A percentile compares a stretch with the other conserved stretches of the same genome.
phyloP scores from a whole-genome alignment of 306 rosid genomes.

The Fragaria nilgerrensis region DNA sequence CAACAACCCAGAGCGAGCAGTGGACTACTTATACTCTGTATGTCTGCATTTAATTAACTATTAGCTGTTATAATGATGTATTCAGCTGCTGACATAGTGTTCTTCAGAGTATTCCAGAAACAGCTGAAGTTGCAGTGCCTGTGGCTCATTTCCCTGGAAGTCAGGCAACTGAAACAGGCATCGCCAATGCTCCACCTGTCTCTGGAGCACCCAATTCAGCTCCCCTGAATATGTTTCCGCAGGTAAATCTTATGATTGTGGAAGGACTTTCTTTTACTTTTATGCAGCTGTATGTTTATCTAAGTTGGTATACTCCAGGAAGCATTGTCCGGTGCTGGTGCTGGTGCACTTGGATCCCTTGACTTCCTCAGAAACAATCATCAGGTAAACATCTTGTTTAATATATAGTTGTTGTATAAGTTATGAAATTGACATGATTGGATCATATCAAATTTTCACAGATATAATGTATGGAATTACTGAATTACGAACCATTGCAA shows the following conservation, averaged over 20 bases:
- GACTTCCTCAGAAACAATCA: slow-evolving; percentile 87
- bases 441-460: not conserved
- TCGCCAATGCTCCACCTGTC: slow-evolving; percentile 42
- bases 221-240: slow-evolving; percentile 96
- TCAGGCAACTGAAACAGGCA: slow-evolving; percentile 64
- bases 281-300: slow-evolving; percentile 15
- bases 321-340: slow-evolving; percentile 56
- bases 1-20: slow-evolving; percentile 96
- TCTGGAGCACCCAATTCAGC: slow-evolving; percentile 86
- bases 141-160: slow-evolving; percentile 54
- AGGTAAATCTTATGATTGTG: slow-evolving; percentile 39
- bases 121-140: slow-evolving; percentile 84
- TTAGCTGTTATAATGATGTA: slow-evolving; percentile 11
- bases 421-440: not conserved
- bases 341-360: slow-evolving; percentile 74
- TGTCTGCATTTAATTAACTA: slow-evolving; percentile 29
- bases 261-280: slow-evolving; percentile 14
- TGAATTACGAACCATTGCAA: no score
- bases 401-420: slow-evolving; percentile 4
- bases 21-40: slow-evolving; percentile 97
- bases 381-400: slow-evolving; percentile 51
- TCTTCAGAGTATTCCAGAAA: slow-evolving; percentile 88
- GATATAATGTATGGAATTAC: not conserved
- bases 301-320: slow-evolving; percentile 52
- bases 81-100: slow-evolving; percentile 26